Percentiles rank a stretch among this genome's conserved stretches.
Evolutionary conservation across 2,329 filamentous ascomycete genomes (phyloP).

Genomic region (Aspergillus fischeri): DNA sequence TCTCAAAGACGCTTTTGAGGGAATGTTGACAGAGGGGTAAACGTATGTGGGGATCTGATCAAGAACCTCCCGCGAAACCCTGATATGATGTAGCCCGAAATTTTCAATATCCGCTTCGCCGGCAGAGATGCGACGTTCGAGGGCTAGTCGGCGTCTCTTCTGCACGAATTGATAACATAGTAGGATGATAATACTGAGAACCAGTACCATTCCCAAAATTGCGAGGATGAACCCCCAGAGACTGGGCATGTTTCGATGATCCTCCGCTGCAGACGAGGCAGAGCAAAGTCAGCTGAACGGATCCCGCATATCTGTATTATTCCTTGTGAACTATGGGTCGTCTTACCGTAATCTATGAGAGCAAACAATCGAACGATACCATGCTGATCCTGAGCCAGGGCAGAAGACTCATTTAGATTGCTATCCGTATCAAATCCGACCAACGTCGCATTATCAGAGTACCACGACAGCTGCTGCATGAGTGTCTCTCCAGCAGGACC

Average conservation of each 20-base stretch:
- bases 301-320: background rate
- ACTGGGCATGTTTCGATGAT: conserved; percentile 51
- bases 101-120: conserved; percentile 85
- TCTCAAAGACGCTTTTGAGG: conserved; percentile 1
- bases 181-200: conserved; percentile 65
- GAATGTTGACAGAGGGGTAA: conserved; percentile 50
- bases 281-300: background rate
- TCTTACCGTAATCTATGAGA: conserved; percentile 45
- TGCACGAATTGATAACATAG: conserved; percentile 71
- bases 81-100: conserved; percentile 77
- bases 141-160: conserved; percentile 60
- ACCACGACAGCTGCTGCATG: conserved; percentile 67
- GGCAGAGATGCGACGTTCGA: conserved; percentile 66
- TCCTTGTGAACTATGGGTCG: conserved; percentile 28
- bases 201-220: conserved; percentile 71
- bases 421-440: conserved; percentile 32
- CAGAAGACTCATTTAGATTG: background rate
- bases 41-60: conserved; percentile 73
- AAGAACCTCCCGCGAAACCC: conserved; percentile 68
- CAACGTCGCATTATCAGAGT: conserved; percentile 68
- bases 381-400: background rate
- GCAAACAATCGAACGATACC: conserved; percentile 44
- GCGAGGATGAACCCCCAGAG: conserved; percentile 80
- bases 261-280: background rate
- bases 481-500: conserved; percentile 62